Evolutionary conservation across 1,139 yeast species (phyloP).

Genomic region (Suhomyces bribrorum): DNA sequence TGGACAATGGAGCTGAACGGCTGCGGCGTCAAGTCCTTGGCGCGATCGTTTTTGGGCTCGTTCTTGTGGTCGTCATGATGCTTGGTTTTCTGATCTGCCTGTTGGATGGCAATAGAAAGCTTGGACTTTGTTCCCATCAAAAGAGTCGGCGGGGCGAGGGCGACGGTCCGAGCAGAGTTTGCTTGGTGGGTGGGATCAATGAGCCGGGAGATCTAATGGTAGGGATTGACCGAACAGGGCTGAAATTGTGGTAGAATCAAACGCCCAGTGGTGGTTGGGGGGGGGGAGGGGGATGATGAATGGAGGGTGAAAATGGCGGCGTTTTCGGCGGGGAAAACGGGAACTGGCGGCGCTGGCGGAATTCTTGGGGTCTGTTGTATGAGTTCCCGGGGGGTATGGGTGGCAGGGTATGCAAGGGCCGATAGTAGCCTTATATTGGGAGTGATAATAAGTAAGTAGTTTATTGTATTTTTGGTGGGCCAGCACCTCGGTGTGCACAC

Average conservation of each 20-base stretch:
- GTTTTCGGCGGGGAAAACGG: no score
- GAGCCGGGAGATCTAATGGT: not conserved
- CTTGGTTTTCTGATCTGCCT: constrained; percentile 32
- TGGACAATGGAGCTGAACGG: constrained; percentile 17
- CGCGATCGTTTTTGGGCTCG: not conserved
- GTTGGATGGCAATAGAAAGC: constrained; percentile 48
- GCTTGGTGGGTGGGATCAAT: no score
- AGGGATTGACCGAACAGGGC: not conserved
- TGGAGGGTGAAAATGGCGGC: no score
- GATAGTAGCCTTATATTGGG: no score
- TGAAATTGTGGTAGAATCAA: no score
- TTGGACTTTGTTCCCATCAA: constrained; percentile 32
- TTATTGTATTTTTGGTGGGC: not conserved
- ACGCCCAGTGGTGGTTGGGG: no score
- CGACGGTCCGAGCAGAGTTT: not conserved
- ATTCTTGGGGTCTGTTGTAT: no score
- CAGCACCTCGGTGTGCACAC: not conserved
- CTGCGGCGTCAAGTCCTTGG: constrained; percentile 4
- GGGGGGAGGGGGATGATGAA: no score
- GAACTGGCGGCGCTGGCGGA: no score
- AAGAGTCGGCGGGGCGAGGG: no score
- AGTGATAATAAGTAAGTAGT: not conserved
- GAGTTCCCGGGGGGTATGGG: no score
- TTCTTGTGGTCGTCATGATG: constrained; percentile 3
- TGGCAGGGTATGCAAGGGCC: no score